Base-by-base conservation (phyloP, 2,329 filamentous ascomycete species). In the Didymella keratinophila region DNA sequence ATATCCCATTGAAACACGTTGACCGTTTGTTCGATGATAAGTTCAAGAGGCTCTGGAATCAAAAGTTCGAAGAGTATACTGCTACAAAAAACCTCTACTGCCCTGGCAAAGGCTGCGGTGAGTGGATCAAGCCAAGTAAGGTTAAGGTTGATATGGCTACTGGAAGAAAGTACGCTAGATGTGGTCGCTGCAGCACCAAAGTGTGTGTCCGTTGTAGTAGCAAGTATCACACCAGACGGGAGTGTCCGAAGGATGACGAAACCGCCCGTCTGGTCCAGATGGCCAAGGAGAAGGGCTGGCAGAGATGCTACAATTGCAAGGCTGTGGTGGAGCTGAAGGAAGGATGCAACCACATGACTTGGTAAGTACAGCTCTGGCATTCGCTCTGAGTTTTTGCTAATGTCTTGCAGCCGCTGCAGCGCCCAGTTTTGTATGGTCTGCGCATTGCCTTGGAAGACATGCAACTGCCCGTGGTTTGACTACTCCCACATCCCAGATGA, bases 351-450 rank as follows among this genome's bases (percentile, higher is more conserved):
- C 92, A 94, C 73, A 94, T 96, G 86, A 92, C 87, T 27, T 96
- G 92, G 89, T 91, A 81, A 78, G 86, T 63, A 36, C 23, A 53
- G 51, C 16, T 9, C 23, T 4, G 7, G 2, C 11, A 9, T 16
- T 20, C 16, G 52, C 44, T n/a, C 20, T 28, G 7, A 39, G 52
- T 41, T 12, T 45, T 12, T 23, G 45, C 70, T 71, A 45, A 66
- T 56, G 34, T 46, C 52, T 46, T 27, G 61, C 72, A 87, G 89
- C 74, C 90, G 87, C 54, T 96, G 93, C 71, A 89, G 86, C 52
- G 91, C 91, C 27, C 86, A 96, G 68, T 96, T 96, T 71, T 97
- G 93, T 78, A 93, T 95, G 86, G 84, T 91, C 25, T 97, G 93
- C 72, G 92, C 90, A 21, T 73, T 81, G 30, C 90, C 90, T 67